Percentiles rank a stretch among this genome's conserved stretches.
Evolutionary conservation across 78 protist genomes (phyloP).

Genomic region (Anaeramoeba flamelloides): DNA sequence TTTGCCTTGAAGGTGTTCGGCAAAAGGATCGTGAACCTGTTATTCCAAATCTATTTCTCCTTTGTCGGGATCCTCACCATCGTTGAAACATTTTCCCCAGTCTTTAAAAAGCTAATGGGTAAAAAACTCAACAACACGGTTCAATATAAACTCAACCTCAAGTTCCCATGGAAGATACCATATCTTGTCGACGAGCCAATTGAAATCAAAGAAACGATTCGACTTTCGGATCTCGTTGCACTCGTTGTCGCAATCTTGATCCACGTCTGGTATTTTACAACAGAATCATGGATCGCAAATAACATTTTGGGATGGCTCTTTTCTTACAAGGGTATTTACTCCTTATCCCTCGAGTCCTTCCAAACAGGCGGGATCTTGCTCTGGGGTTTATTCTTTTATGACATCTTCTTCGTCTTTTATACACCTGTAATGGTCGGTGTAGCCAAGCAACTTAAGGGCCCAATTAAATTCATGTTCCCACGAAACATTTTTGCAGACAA

Average conservation of each 20-base stretch:
- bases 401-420: neutral
- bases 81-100: neutral
- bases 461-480: constrained; percentile 11
- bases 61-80: neutral
- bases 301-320: neutral
- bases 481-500: neutral
- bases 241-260: neutral
- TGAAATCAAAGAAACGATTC: too few relatives aligned
- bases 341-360: neutral
- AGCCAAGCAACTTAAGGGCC: neutral
- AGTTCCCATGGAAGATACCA: neutral
- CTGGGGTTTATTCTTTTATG: constrained; percentile 3
- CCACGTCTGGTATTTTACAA: neutral
- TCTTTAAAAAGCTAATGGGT: neutral
- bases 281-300: neutral
- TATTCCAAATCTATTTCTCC: neutral
- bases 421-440: constrained; percentile 12
- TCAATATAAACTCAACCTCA: neutral
- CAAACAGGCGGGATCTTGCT: neutral
- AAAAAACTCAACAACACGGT: neutral
- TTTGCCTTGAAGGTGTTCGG: neutral
- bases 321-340: neutral
- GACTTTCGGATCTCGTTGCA: neutral
- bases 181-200: too few relatives aligned
- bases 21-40: neutral